Evolutionary conservation across 345 rosid genomes (phyloP).

Genomic region (Pistacia integerrima): DNA sequence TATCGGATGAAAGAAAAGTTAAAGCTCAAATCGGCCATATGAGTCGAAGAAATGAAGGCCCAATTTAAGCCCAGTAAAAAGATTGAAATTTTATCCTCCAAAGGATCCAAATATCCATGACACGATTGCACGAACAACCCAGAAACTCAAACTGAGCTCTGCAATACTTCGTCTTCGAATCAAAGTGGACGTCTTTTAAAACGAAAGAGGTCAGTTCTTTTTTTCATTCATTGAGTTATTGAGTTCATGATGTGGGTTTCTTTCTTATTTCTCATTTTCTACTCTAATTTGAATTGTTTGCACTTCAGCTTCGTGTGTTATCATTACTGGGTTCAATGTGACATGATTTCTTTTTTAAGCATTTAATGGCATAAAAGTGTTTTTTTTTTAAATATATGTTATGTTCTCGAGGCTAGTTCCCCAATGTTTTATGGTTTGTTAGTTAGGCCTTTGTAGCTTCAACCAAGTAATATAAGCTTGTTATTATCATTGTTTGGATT

Average conservation of each 20-base stretch:
- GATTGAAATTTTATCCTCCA: background rate
- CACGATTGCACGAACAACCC: background rate
- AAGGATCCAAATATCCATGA: background rate
- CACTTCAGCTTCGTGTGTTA: background rate
- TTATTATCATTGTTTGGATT: background rate
- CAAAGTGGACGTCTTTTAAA: background rate
- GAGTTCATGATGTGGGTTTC: background rate
- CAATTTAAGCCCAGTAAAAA: background rate
- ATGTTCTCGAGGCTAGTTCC: background rate
- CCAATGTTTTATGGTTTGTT: background rate
- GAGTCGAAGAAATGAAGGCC: background rate
- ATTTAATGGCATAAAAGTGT: background rate
- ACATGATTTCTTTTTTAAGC: background rate
- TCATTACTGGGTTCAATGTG: background rate
- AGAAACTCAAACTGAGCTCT: background rate
- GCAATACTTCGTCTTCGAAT: background rate
- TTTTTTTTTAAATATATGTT: background rate
- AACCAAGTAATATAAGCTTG: background rate
- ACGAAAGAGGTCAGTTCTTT: constrained; percentile 10
- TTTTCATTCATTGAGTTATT: background rate
- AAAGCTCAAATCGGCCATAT: background rate
- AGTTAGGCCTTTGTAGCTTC: background rate
- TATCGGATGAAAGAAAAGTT: no score
- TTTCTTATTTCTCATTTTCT: background rate
- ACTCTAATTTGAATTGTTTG: background rate